Base-by-base conservation (phyloP, 2,329 filamentous ascomycete species). In the Juglanconis juglandina region DNA sequence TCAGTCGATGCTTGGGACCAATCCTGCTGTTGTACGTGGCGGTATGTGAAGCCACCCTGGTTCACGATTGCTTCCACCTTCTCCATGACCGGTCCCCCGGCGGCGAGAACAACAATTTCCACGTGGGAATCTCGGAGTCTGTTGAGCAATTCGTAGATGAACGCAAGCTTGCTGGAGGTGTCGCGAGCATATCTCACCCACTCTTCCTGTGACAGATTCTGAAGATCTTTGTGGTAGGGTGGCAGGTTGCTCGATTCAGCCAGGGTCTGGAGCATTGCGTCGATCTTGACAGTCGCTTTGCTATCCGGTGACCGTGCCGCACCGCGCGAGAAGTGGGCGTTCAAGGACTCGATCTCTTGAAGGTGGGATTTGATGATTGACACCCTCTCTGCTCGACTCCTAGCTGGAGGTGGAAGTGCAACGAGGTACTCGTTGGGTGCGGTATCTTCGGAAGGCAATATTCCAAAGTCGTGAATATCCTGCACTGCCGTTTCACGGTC, bases 101-200 rank as follows among this genome's bases (percentile, higher is more conserved):
- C 80, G 8, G 77, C 81, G 10, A 88, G 67, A 32, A 88, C 77
- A 13, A 86, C 70, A 7, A 88, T 69, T 41, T 78, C 81, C 42
- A 76, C 78, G 10, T 79, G 73, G 11, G 73, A 69, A 14, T 73
- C 69, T n/a, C 69, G 67, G 10, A 86, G 67, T 8, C 70, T 67
- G 24, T 79, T 72, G 35, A 87, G 68, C 3, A 88, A 72, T 63
- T 86, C 83, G 49, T 77, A 80, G 5, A 87, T 66, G 65, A 88
- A 88, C 37, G 77, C 79, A 65, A 83, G 85, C 65, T 88, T 88
- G 58, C 82, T 74, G 69, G 85, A 87, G 9, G 82, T 80, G 56
- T 80, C 80, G 58, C 80, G 77, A 1, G 80, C 78, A 64, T 85
- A 82, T 66, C 80, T 86, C 65, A 79, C 79, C 56, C 77, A 73